phyloP scores from a whole-genome alignment of 139 green algal species.

The Chlorella sp. region DNA sequence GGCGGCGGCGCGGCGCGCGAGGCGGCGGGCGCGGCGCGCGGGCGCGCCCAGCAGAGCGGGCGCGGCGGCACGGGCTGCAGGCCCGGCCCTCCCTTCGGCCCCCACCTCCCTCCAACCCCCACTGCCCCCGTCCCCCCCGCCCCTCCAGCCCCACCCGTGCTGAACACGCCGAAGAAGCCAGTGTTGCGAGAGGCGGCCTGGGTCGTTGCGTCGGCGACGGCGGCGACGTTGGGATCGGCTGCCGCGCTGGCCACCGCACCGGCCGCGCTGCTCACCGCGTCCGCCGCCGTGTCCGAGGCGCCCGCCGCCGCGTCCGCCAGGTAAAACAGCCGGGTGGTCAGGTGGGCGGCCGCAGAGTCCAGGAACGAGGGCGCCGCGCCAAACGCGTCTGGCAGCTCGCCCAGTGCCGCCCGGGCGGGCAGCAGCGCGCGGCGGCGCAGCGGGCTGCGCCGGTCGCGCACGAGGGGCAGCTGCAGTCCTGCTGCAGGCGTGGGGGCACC shows the following conservation, averaged over 20 bases:
- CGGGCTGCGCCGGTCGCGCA: neutral
- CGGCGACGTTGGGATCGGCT: neutral
- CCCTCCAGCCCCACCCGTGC: too few relatives aligned
- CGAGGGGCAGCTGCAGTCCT: neutral
- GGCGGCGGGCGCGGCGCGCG: too few relatives aligned
- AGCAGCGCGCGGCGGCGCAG: neutral
- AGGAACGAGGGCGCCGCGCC: constrained; percentile 37
- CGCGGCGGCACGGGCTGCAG: too few relatives aligned
- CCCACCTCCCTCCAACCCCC: too few relatives aligned
- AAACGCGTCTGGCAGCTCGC: neutral
- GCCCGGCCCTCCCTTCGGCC: too few relatives aligned
- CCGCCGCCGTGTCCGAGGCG: constrained; percentile 18
- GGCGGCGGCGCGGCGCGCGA: too few relatives aligned
- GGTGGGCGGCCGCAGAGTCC: constrained; percentile 40
- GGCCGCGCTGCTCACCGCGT: constrained; percentile 15
- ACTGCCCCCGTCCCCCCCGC: too few relatives aligned
- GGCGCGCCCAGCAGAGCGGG: too few relatives aligned
- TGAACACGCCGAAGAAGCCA: constrained; percentile 72
- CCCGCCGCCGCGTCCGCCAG: constrained; percentile 43
- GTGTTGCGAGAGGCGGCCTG: constrained; percentile 32
- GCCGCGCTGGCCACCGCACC: neutral
- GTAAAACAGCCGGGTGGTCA: constrained; percentile 36
- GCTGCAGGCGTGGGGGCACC: too few relatives aligned
- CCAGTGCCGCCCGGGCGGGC: neutral
- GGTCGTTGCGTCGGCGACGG: neutral